These are phyloP conservation scores for Monosporascus sp. DNA, from an alignment of 2,329 filamentous ascomycete species.

Conservation along the genomic window DNA sequence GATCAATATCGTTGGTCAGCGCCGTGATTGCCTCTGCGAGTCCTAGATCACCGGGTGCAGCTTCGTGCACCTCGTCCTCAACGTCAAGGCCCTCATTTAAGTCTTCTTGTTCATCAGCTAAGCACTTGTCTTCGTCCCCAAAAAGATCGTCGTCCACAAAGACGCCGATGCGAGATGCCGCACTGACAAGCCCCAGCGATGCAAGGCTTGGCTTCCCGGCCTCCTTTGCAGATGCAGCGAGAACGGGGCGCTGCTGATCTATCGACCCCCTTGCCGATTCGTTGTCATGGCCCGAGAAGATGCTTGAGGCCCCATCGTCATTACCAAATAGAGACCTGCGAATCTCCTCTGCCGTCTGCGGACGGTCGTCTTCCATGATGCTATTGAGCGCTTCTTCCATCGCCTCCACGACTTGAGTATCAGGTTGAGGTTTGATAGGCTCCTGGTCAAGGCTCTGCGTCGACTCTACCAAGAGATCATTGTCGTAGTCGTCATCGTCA, in stretches of 20 bases:
- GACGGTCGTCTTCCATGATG: conserved; percentile 77
- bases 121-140: conserved; percentile 77
- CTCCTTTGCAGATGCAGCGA: conserved; percentile 33
- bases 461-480: conserved; percentile 64
- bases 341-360: conserved; percentile 58
- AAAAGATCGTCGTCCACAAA: conserved; percentile 94
- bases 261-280: conserved; percentile 42
- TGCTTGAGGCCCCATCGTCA: conserved; percentile 43
- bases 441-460: conserved; percentile 76
- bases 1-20: conserved; percentile 86
- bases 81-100: conserved; percentile 54
- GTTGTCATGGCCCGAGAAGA: conserved; percentile 49
- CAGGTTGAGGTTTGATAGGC: conserved; percentile 53
- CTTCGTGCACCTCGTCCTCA: conserved; percentile 84
- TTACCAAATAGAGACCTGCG: conserved; percentile 62
- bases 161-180: conserved; percentile 80
- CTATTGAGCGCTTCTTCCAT: conserved; percentile 89
- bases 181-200: conserved; percentile 84
- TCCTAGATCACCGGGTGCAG: conserved; percentile 88
- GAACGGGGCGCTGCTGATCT: conserved; percentile 26
- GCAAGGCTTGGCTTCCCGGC: conserved; percentile 77
- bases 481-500: conserved; percentile 75
- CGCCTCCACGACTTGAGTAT: conserved; percentile 79
- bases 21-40: conserved; percentile 86
- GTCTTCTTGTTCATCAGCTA: conserved; percentile 81